phyloP scores from a whole-genome alignment of 2,329 filamentous ascomycete species.

The Fusarium paranaense region DNA sequence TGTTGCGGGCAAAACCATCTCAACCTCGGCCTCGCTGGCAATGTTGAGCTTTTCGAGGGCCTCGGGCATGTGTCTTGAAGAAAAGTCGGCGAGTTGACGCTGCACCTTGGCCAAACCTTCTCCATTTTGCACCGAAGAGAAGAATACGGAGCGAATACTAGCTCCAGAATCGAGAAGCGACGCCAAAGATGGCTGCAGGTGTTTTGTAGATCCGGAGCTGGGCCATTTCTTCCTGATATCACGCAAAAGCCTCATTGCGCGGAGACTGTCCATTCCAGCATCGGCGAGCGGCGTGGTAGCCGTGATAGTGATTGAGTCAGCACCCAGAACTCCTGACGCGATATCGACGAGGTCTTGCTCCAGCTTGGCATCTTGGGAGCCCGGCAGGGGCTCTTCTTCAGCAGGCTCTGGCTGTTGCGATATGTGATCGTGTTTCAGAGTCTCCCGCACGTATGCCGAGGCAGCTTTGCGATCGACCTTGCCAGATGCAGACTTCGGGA shows the following conservation, averaged over 20 bases:
- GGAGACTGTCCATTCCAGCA: conserved; percentile 19
- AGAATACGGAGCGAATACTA: conserved; percentile 7
- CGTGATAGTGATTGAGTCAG: neutral
- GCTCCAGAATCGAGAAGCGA: neutral
- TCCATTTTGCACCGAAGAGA: neutral
- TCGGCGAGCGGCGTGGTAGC: neutral
- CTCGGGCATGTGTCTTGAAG: neutral
- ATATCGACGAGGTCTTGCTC: neutral
- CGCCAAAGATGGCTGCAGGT: conserved; percentile 8
- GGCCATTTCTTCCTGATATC: conserved; percentile 13
- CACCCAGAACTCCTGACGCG: neutral
- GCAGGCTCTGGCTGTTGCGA: neutral
- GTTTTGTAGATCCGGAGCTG: neutral
- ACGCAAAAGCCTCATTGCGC: conserved; percentile 20
- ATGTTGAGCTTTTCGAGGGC: neutral
- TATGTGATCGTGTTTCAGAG: neutral
- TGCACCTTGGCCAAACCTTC: neutral
- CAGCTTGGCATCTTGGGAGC: neutral
- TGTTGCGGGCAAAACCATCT: conserved; percentile 12
- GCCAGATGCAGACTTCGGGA: conserved; percentile 14
- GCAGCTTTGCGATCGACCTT: conserved; percentile 18
- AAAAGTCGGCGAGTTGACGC: neutral
- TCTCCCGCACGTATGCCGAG: neutral
- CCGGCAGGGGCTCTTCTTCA: neutral
- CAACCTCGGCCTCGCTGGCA: neutral